These are phyloP conservation scores for Globisporangium yorkense DNA, from an alignment of 352 stramenopile genomes.

Conservation along the genomic window DNA sequence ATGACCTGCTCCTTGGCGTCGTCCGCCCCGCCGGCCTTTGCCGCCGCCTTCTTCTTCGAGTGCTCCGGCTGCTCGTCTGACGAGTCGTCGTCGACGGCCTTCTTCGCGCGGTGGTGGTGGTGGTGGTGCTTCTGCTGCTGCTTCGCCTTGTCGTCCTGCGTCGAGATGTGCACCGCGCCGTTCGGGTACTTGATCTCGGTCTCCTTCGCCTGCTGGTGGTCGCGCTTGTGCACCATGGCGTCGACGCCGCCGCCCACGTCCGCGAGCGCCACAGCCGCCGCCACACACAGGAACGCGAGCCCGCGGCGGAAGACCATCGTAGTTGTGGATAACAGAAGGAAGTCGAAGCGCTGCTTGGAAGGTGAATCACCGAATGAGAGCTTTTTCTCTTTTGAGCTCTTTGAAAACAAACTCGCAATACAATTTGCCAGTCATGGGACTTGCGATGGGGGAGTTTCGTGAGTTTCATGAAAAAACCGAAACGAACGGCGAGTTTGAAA, in stretches of 20 bases:
- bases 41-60: slow-evolving; percentile 15
- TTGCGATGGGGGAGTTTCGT: no score
- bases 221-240: slow-evolving; percentile 15
- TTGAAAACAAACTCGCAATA: no score
- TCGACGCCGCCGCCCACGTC: slow-evolving; percentile 19
- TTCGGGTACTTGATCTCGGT: slow-evolving; percentile 27
- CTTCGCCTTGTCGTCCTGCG: slow-evolving; percentile 3
- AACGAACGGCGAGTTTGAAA: no score
- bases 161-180: slow-evolving; percentile 26
- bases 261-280: slow-evolving; percentile 19
- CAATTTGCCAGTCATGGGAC: no score
- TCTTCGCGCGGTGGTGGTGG: slow-evolving; percentile 12
- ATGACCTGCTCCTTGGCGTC: slow-evolving; percentile 24
- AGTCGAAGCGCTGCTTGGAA: not conserved
- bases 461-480: no score
- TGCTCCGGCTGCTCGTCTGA: slow-evolving; percentile 22
- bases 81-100: slow-evolving; percentile 20
- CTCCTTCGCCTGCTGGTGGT: slow-evolving; percentile 15
- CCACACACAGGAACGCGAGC: slow-evolving; percentile 31
- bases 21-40: slow-evolving; percentile 9
- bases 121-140: slow-evolving; percentile 19
- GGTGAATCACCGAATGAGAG: not conserved
- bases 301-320: slow-evolving; percentile 33
- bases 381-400: no score
- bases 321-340: not conserved